Evolutionary conservation across 345 rosid species (phyloP).

Genomic region (Corchorus olitorius): DNA sequence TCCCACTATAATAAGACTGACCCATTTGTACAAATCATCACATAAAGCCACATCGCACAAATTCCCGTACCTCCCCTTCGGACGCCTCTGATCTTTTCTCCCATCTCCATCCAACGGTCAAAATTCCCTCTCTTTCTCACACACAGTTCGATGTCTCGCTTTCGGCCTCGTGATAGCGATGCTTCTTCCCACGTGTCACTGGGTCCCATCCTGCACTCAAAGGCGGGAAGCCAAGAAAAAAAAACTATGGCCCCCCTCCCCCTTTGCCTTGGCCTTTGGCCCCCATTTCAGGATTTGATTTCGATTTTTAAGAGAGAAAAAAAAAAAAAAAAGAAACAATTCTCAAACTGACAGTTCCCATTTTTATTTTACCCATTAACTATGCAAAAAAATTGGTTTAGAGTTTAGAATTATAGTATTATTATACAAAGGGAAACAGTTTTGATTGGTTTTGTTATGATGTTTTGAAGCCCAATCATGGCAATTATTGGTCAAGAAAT

Average conservation of each 20-base stretch:
- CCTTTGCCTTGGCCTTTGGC: neutral
- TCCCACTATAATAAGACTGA: conserved; percentile 25
- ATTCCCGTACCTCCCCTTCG: conserved; percentile 26
- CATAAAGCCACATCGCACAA: conserved; percentile 23
- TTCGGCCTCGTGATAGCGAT: conserved; percentile 55
- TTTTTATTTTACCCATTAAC: neutral
- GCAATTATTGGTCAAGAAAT: neutral
- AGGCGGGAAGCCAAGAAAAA: conserved; percentile 37
- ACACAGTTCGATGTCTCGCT: conserved; percentile 48
- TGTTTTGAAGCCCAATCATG: conserved; percentile 5
- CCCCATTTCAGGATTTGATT: neutral
- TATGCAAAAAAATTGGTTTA: neutral
- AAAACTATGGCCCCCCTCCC: too few relatives aligned
- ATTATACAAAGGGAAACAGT: neutral
- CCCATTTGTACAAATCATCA: neutral
- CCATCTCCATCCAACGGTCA: conserved; percentile 30
- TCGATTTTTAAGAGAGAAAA: too few relatives aligned
- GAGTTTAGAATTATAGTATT: neutral
- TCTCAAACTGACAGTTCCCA: neutral
- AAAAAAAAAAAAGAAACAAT: too few relatives aligned
- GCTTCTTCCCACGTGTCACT: conserved; percentile 34
- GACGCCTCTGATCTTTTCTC: conserved; percentile 28
- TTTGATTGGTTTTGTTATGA: conserved; percentile 1
- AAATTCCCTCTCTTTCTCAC: conserved; percentile 26
- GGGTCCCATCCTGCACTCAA: conserved; percentile 6